phyloP scores from a whole-genome alignment of 2,329 filamentous ascomycete genomes.

The Neonectria neomacrospora region DNA sequence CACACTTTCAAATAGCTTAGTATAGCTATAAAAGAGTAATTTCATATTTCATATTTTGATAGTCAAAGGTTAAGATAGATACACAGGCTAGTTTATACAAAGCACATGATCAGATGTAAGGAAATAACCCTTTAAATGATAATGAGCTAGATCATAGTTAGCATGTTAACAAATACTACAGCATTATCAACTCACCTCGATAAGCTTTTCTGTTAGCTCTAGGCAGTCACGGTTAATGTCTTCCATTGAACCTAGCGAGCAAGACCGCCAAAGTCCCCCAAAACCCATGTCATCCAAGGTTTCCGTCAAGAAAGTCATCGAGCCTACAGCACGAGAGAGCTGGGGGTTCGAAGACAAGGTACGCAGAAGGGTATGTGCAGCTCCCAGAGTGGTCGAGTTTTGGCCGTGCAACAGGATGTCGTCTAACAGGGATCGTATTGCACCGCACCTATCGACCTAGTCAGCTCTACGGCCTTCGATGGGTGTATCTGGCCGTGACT shows the following conservation, averaged over 20 bases:
- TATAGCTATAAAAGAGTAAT: too few relatives aligned
- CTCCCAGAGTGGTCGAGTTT: constrained; percentile 67
- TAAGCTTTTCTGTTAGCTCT: constrained; percentile 67
- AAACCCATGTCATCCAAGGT: constrained; percentile 71
- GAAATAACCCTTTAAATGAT: constrained; percentile 17
- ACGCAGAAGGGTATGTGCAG: constrained; percentile 69
- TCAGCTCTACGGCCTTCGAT: constrained; percentile 3
- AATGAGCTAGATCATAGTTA: constrained; percentile 16
- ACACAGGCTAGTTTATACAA: background rate
- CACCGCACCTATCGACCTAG: constrained; percentile 59
- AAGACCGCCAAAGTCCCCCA: constrained; percentile 69
- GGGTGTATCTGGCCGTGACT: constrained; percentile 43
- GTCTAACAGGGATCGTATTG: constrained; percentile 68
- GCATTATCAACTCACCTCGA: constrained; percentile 60
- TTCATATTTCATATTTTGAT: too few relatives aligned
- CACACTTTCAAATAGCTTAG: too few relatives aligned
- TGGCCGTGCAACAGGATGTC: constrained; percentile 72
- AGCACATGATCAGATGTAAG: constrained; percentile 29
- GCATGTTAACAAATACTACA: background rate
- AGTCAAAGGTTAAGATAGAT: constrained; percentile 31
- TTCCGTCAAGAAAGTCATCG: constrained; percentile 60
- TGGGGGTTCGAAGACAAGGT: constrained; percentile 66
- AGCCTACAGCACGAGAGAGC: constrained; percentile 61
- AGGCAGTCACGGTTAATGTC: constrained; percentile 51
- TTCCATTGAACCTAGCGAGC: constrained; percentile 60